phyloP scores from a whole-genome alignment of 2,329 filamentous ascomycete species.

The Aspergillus piperis region DNA sequence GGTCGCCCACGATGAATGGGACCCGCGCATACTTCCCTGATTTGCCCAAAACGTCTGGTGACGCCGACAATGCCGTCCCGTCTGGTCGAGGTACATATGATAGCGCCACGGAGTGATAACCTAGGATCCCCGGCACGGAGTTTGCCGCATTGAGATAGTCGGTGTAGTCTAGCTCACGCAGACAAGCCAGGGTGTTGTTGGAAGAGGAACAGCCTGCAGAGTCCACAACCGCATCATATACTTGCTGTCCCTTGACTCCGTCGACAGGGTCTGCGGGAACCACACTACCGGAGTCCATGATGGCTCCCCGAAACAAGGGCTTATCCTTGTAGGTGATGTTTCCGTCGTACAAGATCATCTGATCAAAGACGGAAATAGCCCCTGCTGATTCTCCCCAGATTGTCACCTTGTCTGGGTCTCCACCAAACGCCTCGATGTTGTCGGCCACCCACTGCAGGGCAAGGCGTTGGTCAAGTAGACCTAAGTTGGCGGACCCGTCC shows the following conservation, averaged over 20 bases:
- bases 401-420: conserved; percentile 75
- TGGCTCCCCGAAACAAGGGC: conserved; percentile 71
- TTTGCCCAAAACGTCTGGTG: conserved; percentile 60
- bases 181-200: conserved; percentile 49
- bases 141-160: conserved; percentile 64
- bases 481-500: conserved; percentile 70
- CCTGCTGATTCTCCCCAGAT: conserved; percentile 76
- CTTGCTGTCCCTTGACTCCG: conserved; percentile 63
- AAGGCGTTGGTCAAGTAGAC: conserved; percentile 70
- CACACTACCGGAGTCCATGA: conserved; percentile 73
- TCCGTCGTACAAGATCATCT: conserved; percentile 73
- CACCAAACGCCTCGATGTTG: conserved; percentile 76
- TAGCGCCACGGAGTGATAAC: conserved; percentile 68
- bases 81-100: conserved; percentile 76
- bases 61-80: conserved; percentile 61
- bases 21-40: conserved; percentile 60
- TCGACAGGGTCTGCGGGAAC: conserved; percentile 66
- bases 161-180: conserved; percentile 49
- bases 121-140: conserved; percentile 67
- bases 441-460: conserved; percentile 75
- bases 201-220: conserved; percentile 49
- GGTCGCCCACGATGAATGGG: conserved; percentile 69
- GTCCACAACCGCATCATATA: conserved; percentile 52
- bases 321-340: conserved; percentile 74
- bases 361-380: conserved; percentile 72